phyloP scores from a whole-genome alignment of 2,329 filamentous ascomycete genomes.

The Diaporthe caulivora region DNA sequence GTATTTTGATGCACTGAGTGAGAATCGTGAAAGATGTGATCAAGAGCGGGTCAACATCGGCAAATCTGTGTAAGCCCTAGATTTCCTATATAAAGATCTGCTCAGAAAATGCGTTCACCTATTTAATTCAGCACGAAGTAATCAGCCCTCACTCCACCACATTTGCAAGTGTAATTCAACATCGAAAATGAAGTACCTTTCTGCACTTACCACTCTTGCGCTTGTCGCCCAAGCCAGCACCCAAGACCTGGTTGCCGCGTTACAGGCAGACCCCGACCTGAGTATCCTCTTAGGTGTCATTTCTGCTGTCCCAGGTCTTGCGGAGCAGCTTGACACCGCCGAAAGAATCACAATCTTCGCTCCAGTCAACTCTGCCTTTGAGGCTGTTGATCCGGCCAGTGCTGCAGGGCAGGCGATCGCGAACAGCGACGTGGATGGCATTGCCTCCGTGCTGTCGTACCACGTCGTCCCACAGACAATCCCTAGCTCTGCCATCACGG shows the following conservation, averaged over 20 bases:
- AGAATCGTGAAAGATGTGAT: background rate
- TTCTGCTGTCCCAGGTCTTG: conserved; percentile 10
- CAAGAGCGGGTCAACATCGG: background rate
- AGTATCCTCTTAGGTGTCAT: conserved; percentile 24
- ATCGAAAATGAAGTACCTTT: background rate
- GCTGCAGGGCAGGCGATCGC: conserved; percentile 16
- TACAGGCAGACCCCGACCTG: conserved; percentile 17
- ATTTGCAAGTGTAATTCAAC: background rate
- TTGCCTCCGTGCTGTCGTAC: conserved; percentile 28
- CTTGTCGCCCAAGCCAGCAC: background rate
- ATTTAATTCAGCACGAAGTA: too few species aligned
- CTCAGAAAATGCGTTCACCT: too few species aligned
- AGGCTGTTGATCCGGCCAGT: conserved; percentile 10
- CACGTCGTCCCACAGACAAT: conserved; percentile 18
- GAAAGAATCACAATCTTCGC: conserved; percentile 25
- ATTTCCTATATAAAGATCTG: background rate
- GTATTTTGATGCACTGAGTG: background rate
- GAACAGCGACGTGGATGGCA: background rate
- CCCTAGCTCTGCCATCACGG: conserved; percentile 11
- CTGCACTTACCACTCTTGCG: background rate
- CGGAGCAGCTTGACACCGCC: conserved; percentile 18
- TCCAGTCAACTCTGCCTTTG: conserved; percentile 23
- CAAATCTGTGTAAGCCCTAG: background rate
- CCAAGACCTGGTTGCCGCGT: conserved; percentile 10
- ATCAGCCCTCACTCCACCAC: too few species aligned